Percentiles rank a stretch among this genome's conserved stretches.
Conservation (phyloP, 805 yeast species). For the Candida koratica region DNA sequence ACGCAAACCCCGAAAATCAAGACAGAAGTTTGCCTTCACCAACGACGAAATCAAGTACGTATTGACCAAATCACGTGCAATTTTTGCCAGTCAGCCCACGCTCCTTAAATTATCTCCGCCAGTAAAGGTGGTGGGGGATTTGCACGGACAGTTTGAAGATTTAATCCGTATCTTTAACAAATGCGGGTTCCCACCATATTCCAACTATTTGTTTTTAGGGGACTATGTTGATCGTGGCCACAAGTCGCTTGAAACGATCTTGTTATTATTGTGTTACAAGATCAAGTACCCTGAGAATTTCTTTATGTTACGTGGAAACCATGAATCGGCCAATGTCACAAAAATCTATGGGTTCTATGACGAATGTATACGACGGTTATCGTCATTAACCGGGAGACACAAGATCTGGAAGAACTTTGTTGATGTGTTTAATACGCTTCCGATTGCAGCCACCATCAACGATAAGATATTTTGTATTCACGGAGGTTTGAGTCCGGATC, state of each 20-base stretch:
- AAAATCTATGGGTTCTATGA: constrained; percentile 60
- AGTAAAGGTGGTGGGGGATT: constrained; percentile 79
- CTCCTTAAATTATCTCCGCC: constrained; percentile 67
- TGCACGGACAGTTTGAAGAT: constrained; percentile 65
- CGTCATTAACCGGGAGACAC: constrained; percentile 24
- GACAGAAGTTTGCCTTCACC: constrained; percentile 49
- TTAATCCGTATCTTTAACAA: constrained; percentile 50
- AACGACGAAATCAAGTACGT: constrained; percentile 53
- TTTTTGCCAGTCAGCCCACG: constrained; percentile 63
- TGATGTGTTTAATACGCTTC: constrained; percentile 56
- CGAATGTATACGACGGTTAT: constrained; percentile 54
- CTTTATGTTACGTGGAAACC: constrained; percentile 58
- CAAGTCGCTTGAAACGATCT: constrained; percentile 53
- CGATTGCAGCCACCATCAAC: constrained; percentile 59
- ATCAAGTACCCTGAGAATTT: constrained; percentile 59
- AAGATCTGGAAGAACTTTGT: constrained; percentile 50
- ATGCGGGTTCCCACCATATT: constrained; percentile 58
- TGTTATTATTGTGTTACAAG: constrained; percentile 49
- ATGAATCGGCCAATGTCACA: constrained; percentile 56
- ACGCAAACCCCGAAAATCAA: constrained; percentile 20
- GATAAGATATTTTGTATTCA: constrained; percentile 58
- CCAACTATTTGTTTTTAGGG: constrained; percentile 54
- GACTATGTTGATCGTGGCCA: constrained; percentile 60
- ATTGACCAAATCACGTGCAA: constrained; percentile 54
- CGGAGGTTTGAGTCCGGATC: constrained; percentile 74